Evolutionary conservation across 2,329 filamentous ascomycete species (phyloP).

Genomic region (Emydomyces testavorans): DNA sequence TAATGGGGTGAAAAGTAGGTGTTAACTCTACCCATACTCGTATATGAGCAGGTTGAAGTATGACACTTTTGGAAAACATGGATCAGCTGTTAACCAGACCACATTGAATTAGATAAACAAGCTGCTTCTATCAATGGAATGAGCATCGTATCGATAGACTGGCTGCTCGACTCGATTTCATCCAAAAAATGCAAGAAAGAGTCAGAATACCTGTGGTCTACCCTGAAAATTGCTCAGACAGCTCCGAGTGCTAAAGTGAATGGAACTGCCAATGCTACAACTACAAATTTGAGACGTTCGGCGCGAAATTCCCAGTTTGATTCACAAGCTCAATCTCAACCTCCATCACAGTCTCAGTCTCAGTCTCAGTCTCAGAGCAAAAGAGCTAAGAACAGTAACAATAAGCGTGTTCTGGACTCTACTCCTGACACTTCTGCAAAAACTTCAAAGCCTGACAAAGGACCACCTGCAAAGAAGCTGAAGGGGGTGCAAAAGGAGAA

Average conservation of each 20-base stretch:
- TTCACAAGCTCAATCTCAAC: slow-evolving; percentile 11
- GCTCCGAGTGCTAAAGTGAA: neutral
- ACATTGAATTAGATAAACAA: slow-evolving; percentile 28
- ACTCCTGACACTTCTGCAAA: slow-evolving; percentile 18
- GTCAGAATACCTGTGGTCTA: slow-evolving; percentile 25
- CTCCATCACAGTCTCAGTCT: slow-evolving; percentile 12
- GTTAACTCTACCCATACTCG: slow-evolving; percentile 1
- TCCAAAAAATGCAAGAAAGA: slow-evolving; percentile 33
- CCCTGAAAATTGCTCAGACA: slow-evolving; percentile 16
- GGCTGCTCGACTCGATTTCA: slow-evolving; percentile 49
- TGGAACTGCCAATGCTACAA: slow-evolving; percentile 7
- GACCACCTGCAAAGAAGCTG: slow-evolving; percentile 26
- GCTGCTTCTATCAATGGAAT: slow-evolving; percentile 32
- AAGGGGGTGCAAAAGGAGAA: slow-evolving; percentile 33
- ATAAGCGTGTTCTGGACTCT: slow-evolving; percentile 21
- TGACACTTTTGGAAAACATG: too few relatives aligned
- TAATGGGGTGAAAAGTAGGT: slow-evolving; percentile 27
- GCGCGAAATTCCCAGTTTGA: slow-evolving; percentile 4
- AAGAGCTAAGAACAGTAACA: slow-evolving; percentile 22
- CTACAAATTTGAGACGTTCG: slow-evolving; percentile 13
- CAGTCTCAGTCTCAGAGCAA: slow-evolving; percentile 21
- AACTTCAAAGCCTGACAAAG: slow-evolving; percentile 17
- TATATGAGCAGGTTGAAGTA: neutral
- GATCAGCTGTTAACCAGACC: neutral
- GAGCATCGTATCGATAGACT: slow-evolving; percentile 48